Evolutionary conservation across 2,329 filamentous ascomycete genomes (phyloP), one percentile per base, ranked within the genome.

Genomic region (Pseudogymnoascus sp.): DNA sequence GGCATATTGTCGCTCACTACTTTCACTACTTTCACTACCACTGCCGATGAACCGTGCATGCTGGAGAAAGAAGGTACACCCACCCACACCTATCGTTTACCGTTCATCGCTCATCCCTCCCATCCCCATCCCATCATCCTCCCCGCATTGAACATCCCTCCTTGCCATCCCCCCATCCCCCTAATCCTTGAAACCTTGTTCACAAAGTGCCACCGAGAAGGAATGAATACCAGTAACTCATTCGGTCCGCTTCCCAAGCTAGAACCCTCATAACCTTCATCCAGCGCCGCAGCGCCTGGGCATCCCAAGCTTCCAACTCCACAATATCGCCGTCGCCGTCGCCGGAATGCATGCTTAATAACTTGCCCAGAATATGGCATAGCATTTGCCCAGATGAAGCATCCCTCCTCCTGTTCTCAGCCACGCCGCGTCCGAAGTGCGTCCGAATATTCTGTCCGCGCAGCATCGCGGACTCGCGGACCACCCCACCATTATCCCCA

Each of bases 91-190:
- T 16, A 16, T 50, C 59, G 34, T 20, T 32, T 11, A 57, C 59
- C 41, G 59, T 25, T 47, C 58, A 58, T 58, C 57, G 57, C 8
- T 58, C 30, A 43, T 58, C 28, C 3, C 59, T 60, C 59, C 9
- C 59, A 20, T 25, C 54, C 16, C 54, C 54, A n/a, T 37, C 16
- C 54, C 32, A 37, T 20, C 57, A 47, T 25, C 20, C 12, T 47
- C 41, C 41, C 41, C 41, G 22, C 41, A 47, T 47, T 28, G 41
- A n/a, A n/a, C 41, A 47, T 47, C 41, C 41, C 41, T 47, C 41
- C 41, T 47, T 47, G 22, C 14, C 41, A 28, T 16, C 39, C 39
- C 41, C 20, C 12, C 32, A 35, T 12, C 16, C 18, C 38, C 38
- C 38, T 9, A 35, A 47, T 28, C 41, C 41, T 47, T 28, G 41